These are phyloP conservation scores for Middelhovenomyces tepae DNA, from an alignment of 805 yeast species.

Conservation along the genomic window DNA sequence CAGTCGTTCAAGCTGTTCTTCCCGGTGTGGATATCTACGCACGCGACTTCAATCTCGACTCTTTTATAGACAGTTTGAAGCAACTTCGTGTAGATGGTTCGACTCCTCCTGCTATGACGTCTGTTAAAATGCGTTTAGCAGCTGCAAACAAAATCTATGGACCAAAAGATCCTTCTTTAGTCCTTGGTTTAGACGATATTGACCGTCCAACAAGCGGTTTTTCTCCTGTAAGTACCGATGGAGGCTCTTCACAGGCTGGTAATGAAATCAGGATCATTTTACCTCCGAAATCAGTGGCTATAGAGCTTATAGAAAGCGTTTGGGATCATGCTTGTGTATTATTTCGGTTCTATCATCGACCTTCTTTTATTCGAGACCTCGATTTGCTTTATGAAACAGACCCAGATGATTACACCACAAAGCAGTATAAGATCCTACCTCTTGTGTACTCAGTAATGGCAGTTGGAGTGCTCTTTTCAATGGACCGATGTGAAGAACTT, in stretches of 20 bases:
- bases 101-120: not conserved
- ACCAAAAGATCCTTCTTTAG: not conserved
- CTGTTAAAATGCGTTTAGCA: conserved; percentile 1
- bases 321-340: conserved; percentile 84
- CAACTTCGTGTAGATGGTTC: conserved; percentile 10
- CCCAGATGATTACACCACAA: conserved; percentile 60
- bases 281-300: conserved; percentile 68
- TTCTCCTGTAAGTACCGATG: conserved; percentile 3
- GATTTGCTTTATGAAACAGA: conserved; percentile 70
- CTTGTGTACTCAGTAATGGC: conserved; percentile 82
- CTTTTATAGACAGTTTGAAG: conserved; percentile 12
- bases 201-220: too few relatives aligned
- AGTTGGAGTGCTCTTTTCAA: conserved; percentile 64
- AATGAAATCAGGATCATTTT: conserved; percentile 56
- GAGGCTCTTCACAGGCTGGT: conserved; percentile 17
- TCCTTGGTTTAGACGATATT: conserved; percentile 1
- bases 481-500: conserved; percentile 37
- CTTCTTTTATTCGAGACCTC: conserved; percentile 64
- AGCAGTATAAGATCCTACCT: conserved; percentile 69
- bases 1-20: conserved; percentile 27
- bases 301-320: conserved; percentile 60
- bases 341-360: conserved; percentile 79
- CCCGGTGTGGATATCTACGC: conserved; percentile 34
- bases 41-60: conserved; percentile 23
- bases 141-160: conserved; percentile 1